Evolutionary conservation across 306 rosid genomes (phyloP).

Genomic region (Notholithocarpus densiflorus): DNA sequence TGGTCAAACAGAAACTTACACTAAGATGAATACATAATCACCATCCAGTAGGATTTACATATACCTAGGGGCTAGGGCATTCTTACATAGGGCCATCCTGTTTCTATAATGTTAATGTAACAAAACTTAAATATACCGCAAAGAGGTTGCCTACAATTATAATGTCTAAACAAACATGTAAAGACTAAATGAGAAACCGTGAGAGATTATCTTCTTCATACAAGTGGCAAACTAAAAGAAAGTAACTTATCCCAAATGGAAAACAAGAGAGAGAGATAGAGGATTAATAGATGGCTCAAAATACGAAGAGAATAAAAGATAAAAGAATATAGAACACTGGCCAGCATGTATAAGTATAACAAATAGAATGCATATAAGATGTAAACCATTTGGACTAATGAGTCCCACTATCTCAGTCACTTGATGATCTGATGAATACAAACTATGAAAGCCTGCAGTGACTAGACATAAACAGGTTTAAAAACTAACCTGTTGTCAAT

Average conservation of each 20-base stretch:
- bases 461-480: neutral
- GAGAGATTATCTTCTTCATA: neutral
- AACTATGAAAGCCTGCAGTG: neutral
- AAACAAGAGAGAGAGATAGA: neutral
- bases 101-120: neutral
- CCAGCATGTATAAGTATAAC: neutral
- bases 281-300: neutral
- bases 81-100: neutral
- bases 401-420: neutral
- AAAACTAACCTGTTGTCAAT: constrained; percentile 61
- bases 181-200: neutral
- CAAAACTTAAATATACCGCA: neutral
- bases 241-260: neutral
- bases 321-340: neutral
- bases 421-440: neutral
- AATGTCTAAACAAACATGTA: neutral
- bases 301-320: neutral
- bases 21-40: neutral
- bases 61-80: neutral
- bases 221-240: neutral
- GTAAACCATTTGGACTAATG: neutral
- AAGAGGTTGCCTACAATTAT: neutral
- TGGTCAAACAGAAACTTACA: neutral
- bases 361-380: neutral
- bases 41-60: neutral